Evolutionary conservation across 345 rosid species (phyloP), one percentile per base, ranked within the genome.

Genomic region (rapeseed (Brassica napus)): DNA sequence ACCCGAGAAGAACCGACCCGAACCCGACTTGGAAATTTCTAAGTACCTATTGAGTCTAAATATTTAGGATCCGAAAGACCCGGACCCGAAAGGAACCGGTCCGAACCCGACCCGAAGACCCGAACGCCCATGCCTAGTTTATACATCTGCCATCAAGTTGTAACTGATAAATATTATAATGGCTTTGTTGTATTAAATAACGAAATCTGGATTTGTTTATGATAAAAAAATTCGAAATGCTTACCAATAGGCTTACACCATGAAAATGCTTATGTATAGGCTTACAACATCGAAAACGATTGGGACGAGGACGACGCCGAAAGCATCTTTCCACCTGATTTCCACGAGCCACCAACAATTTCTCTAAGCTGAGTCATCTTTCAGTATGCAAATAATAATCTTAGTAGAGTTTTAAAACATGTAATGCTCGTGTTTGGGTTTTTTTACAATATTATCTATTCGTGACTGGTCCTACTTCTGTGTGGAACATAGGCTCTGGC

Each of bases 261-360:
- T 24, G 8, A 35, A 80, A 79, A 62, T 80, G 83, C 79, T 79
- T 79, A 68, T 73, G 82, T 61, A 68, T 60, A 73, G 1, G 82
- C 78, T 80, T 47, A 80, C 79, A 78, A 14, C 73, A 79, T 73
- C 21, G 37, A 47, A n/a, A 52, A n/a, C 15, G 57, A n/a, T 7
- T 52, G 57, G 57, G 7, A n/a, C 8, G 8, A 52, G 8, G 52
- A 44, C 12, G 11, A 10, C n/a, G 52, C n/a, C n/a, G n/a, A 5
- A n/a, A 52, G 21, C 72, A 7, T 75, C 72, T 65, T 65, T 52
- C 37, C 72, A 74, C 65, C 10, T 63, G 54, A 69, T 80, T 28
- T 30, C 79, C 83, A 74, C 83, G 23, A 3, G 75, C 54, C 54
- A 68, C 37, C 79, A 49, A 69, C 79, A 55, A 12, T 37, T 39